These are phyloP conservation scores for Debaryomyces prosopidis DNA, from an alignment of 805 yeast species.

Conservation along the genomic window DNA sequence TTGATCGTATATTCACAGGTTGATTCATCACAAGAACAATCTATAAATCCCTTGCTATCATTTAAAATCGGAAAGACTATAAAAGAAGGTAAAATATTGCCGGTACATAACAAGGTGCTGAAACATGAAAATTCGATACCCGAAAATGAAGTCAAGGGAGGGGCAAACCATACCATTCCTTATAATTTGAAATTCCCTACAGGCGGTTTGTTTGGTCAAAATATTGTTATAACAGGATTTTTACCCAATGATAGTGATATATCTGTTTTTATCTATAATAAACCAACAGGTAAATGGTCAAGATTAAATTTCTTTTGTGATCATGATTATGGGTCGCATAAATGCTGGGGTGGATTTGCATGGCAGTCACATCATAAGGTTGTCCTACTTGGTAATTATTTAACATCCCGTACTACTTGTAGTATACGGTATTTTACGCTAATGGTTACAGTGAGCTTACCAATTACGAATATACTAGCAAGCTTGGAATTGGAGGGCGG, in stretches of 20 bases:
- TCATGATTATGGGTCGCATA: slow-evolving; percentile 54
- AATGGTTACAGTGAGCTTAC: slow-evolving; percentile 53
- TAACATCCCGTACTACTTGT: slow-evolving; percentile 47
- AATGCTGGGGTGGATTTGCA: slow-evolving; percentile 66
- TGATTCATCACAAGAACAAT: slow-evolving; percentile 7
- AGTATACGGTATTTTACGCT: slow-evolving; percentile 49
- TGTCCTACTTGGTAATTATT: slow-evolving; percentile 55
- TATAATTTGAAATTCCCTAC: slow-evolving; percentile 53
- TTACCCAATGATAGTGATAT: slow-evolving; percentile 47
- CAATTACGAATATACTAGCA: slow-evolving; percentile 51
- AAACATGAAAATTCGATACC: slow-evolving; percentile 2
- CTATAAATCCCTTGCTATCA: slow-evolving; percentile 32
- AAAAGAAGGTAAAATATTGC: slow-evolving; percentile 30
- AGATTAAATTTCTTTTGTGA: slow-evolving; percentile 54
- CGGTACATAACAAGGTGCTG: slow-evolving; percentile 26
- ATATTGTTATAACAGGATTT: slow-evolving; percentile 62
- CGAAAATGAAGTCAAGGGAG: background rate
- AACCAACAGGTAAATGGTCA: slow-evolving; percentile 63
- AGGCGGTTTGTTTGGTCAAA: slow-evolving; percentile 67
- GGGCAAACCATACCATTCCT: slow-evolving; percentile 43
- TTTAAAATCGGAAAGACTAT: slow-evolving; percentile 36
- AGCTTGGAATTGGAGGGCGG: slow-evolving; percentile 42
- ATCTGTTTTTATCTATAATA: slow-evolving; percentile 51
- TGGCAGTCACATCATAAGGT: slow-evolving; percentile 82
- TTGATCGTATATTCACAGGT: slow-evolving; percentile 36